These are phyloP conservation scores for Carallia brachiata DNA, from an alignment of 345 rosid genomes.

Conservation along the genomic window DNA sequence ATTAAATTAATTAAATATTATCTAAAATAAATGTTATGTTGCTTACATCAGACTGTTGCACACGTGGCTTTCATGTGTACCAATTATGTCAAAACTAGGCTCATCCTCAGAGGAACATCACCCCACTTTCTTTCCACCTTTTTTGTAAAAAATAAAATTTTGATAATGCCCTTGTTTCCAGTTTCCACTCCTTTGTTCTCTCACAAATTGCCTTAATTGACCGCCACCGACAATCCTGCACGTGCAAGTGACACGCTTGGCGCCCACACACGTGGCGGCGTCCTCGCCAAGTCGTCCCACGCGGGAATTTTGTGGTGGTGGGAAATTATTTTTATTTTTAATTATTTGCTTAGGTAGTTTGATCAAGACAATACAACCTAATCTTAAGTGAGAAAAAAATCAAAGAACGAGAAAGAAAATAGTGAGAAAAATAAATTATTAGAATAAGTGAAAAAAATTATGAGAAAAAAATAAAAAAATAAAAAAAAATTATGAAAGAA, in stretches of 20 bases:
- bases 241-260: conserved; percentile 29
- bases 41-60: conserved; percentile 6
- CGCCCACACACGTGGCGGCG: conserved; percentile 9
- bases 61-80: conserved; percentile 14
- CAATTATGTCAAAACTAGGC: neutral
- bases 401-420: too few species aligned
- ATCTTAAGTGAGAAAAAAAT: neutral
- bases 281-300: conserved; percentile 11
- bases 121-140: neutral
- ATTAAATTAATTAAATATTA: too few species aligned
- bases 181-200: neutral
- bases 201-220: neutral
- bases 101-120: neutral
- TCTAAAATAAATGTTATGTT: neutral
- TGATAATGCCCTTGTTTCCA: neutral
- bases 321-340: too few species aligned
- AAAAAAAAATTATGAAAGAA: too few species aligned
- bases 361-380: conserved; percentile 41
- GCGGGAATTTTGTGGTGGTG: conserved; percentile 10
- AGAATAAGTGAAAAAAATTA: too few species aligned
- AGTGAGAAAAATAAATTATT: too few species aligned
- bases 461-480: too few species aligned
- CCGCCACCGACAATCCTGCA: conserved; percentile 46
- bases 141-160: too few species aligned
- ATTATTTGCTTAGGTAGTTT: neutral